Evolutionary conservation across 2,329 filamentous ascomycete species (phyloP).

Genomic region (Trichoderma hamatum): DNA sequence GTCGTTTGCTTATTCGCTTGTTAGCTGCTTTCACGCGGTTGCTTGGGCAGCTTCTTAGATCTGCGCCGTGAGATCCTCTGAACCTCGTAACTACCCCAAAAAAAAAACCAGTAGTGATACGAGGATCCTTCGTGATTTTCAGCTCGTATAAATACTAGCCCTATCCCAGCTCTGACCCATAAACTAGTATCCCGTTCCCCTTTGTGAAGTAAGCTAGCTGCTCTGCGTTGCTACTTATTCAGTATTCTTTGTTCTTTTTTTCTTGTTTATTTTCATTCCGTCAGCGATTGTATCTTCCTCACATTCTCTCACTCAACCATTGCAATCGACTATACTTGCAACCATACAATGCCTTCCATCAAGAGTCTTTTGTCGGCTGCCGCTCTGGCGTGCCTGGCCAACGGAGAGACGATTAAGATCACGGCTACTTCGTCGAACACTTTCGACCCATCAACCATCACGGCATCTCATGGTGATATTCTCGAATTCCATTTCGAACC

Average conservation of each 20-base stretch:
- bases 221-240: not conserved
- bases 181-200: conserved; percentile 33
- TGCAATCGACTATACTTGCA: not conserved
- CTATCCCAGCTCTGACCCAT: conserved; percentile 23
- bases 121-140: not conserved
- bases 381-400: conserved; percentile 34
- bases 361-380: conserved; percentile 34
- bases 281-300: not conserved
- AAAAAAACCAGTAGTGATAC: not conserved
- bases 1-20: not conserved
- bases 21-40: not conserved
- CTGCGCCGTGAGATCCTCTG: conserved; percentile 8
- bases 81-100: not conserved
- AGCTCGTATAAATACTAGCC: not conserved
- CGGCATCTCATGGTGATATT: conserved; percentile 40
- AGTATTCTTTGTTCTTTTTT: conserved; percentile 34
- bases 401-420: conserved; percentile 41
- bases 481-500: conserved; percentile 45
- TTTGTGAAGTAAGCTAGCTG: not conserved
- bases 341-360: conserved; percentile 37
- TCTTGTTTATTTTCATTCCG: conserved; percentile 33
- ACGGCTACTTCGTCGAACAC: conserved; percentile 39
- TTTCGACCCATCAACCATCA: conserved; percentile 41
- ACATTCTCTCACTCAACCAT: not conserved
- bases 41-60: conserved; percentile 10